Base-by-base conservation (phyloP, 2,329 filamentous ascomycete species). In the Helotiales sp. region DNA sequence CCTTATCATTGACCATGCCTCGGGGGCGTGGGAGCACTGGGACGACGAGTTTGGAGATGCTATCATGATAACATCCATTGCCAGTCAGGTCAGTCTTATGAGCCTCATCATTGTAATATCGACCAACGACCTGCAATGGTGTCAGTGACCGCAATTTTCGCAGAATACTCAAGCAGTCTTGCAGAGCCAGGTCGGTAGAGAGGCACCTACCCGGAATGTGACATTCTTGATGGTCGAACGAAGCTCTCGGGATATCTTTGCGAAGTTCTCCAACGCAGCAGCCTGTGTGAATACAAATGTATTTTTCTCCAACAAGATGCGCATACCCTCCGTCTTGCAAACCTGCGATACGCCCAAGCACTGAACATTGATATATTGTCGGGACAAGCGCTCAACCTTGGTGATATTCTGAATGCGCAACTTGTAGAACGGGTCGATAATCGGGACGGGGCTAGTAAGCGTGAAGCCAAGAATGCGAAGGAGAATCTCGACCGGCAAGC, bases 281-380 rank as follows among this genome's bases (percentile, higher is more conserved):
- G 81, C 81, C n/a, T 79, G 83, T 0, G 86, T 88, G 76, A 88
- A 88, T 26, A 82, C 76, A 70, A 87, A 87, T 0, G 77, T 76
- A 72, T 88, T 88, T 60, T 80, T 82, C 26, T 79, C 77, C 83
- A 86, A 86, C 11, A 88, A 69, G 58, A 82, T 79, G 20, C 79
- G 81, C 15, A 77, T 82, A 40, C 85, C 86, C 71, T 88, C 86
- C 2, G 76, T 70, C 40, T 82, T 72, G 66, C 85, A 83, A 17
- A 82, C 81, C 70, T 77, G 84, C 75, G 83, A 86, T 2, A 85
- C 85, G 3, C 81, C 79, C 2, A 88, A 77, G 61, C 86, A 83
- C 70, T 85, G 80, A 55, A 87, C 85, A 63, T 85, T 82, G 63
- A 87, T 80, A 64, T 83, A 82, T 17, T 78, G 77, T n/a, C 81